Evolutionary conservation across 176 grass and related monocot species (phyloP).

Genomic region (Zoysia japonica): DNA sequence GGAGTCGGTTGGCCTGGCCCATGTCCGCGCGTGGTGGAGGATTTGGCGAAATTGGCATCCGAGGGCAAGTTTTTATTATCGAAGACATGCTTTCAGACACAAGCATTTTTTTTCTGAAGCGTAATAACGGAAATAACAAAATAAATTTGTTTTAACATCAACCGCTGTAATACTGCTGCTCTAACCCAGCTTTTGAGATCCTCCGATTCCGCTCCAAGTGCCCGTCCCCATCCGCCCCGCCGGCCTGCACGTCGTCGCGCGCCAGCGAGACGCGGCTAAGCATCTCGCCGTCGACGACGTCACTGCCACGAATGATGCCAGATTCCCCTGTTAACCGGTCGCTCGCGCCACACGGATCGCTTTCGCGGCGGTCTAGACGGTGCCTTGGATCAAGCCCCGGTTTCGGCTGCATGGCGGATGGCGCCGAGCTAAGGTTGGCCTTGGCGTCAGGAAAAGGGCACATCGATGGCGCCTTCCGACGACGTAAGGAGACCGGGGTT

Average conservation of each 20-base stretch:
- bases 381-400: not conserved
- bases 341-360: not conserved
- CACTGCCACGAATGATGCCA: slow-evolving; percentile 30
- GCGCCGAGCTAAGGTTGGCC: not conserved
- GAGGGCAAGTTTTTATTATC: no score
- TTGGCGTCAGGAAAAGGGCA: slow-evolving; percentile 26
- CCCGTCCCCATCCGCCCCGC: slow-evolving; percentile 4
- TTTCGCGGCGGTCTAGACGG: slow-evolving; percentile 16
- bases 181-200: not conserved
- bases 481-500: slow-evolving; percentile 27
- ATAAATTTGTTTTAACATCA: no score
- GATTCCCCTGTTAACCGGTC: not conserved
- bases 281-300: slow-evolving; percentile 30
- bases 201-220: not conserved
- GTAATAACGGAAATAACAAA: no score
- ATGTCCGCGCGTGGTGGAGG: no score
- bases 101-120: no score
- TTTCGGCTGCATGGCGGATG: not conserved
- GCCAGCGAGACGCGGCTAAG: slow-evolving; percentile 22
- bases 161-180: no score
- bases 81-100: no score
- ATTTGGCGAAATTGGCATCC: no score
- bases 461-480: not conserved
- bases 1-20: no score
- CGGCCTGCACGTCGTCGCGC: not conserved